phyloP scores from a whole-genome alignment of 768 basidiomycete genomes.

The Coprinopsis cinerea region DNA sequence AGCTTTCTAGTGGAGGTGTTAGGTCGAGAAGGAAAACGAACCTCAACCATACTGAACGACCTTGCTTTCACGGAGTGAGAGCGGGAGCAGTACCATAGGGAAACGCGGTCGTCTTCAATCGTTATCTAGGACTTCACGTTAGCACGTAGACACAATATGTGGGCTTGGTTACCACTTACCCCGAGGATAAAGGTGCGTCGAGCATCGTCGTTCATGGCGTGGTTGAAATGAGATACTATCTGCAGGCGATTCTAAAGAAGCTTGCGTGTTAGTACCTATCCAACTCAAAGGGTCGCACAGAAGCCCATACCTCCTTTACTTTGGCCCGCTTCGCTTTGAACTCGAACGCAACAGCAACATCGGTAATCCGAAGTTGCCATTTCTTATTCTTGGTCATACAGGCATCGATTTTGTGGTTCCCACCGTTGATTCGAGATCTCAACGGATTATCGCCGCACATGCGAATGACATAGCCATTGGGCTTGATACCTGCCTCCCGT shows the following conservation, averaged over 20 bases:
- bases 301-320: constrained; percentile 4
- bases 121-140: background rate
- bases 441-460: background rate
- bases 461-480: background rate
- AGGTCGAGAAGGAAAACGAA: background rate
- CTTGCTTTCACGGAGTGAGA: constrained; percentile 9
- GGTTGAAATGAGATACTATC: constrained; percentile 6
- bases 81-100: constrained; percentile 11
- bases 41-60: constrained; percentile 6
- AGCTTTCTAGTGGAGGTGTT: background rate
- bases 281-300: background rate
- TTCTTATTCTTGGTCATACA: constrained; percentile 7
- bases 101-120: constrained; percentile 7
- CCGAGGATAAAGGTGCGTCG: constrained; percentile 20
- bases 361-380: background rate
- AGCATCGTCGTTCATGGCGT: constrained; percentile 21
- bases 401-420: constrained; percentile 13
- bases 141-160: background rate
- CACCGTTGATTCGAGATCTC: constrained; percentile 11
- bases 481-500: no score
- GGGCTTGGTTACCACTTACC: constrained; percentile 10
- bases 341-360: constrained; percentile 13
- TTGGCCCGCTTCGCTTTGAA: constrained; percentile 7
- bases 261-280: constrained; percentile 3
- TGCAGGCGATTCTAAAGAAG: constrained; percentile 10